Evolutionary conservation across 2,329 filamentous ascomycete genomes (phyloP).

Genomic region (Fusarium sp.): DNA sequence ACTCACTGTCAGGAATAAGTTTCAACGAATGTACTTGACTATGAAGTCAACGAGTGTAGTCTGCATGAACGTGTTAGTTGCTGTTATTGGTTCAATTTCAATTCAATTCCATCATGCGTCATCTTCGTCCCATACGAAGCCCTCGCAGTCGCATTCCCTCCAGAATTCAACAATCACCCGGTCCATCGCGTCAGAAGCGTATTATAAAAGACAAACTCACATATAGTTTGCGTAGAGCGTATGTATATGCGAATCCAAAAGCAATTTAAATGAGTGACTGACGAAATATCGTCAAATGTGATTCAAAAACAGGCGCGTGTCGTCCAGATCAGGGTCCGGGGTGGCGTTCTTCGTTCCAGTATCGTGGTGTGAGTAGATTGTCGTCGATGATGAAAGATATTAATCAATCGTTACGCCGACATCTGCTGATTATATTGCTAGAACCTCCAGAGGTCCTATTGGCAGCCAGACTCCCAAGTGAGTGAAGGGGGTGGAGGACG

Average conservation of each 20-base stretch:
- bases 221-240: constrained; percentile 51
- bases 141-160: too few species aligned
- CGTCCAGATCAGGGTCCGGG: constrained; percentile 48
- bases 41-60: constrained; percentile 65
- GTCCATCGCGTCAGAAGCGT: background rate
- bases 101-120: background rate
- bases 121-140: background rate
- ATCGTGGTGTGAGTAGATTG: constrained; percentile 28
- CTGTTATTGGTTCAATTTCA: background rate
- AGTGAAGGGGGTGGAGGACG: constrained; percentile 40
- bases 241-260: constrained; percentile 48
- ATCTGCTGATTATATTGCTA: constrained; percentile 50
- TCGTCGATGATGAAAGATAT: constrained; percentile 41
- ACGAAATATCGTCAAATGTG: constrained; percentile 60
- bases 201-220: constrained; percentile 36
- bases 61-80: constrained; percentile 37
- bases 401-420: constrained; percentile 51
- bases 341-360: constrained; percentile 31
- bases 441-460: constrained; percentile 51
- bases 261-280: constrained; percentile 61
- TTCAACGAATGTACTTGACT: constrained; percentile 73
- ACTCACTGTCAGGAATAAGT: constrained; percentile 62
- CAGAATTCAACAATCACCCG: too few species aligned
- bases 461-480: constrained; percentile 44
- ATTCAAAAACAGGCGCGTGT: constrained; percentile 48